Conservation (phyloP, 345 rosid genomes). For the Salix purpurea region DNA sequence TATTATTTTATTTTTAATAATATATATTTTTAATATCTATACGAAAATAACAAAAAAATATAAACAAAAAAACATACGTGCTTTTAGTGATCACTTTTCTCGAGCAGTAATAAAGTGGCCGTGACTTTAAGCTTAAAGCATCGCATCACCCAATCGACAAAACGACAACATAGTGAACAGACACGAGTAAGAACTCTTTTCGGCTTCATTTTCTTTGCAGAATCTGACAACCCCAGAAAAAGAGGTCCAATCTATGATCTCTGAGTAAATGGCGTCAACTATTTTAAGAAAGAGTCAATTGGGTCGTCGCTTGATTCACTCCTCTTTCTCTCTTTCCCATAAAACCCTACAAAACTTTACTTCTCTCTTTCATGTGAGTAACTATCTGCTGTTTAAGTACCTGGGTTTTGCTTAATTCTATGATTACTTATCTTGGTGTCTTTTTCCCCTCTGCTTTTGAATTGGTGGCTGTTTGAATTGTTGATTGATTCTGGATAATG, state of each 20-base stretch:
- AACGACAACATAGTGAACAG: no score
- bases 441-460: not conserved
- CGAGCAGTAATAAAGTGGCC: no score
- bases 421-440: slow-evolving; percentile 7
- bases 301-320: slow-evolving; percentile 43
- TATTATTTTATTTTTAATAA: no score
- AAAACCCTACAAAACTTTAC: slow-evolving; percentile 25
- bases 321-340: slow-evolving; percentile 27
- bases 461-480: slow-evolving; percentile 6
- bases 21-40: no score
- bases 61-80: no score
- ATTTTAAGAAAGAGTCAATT: slow-evolving; percentile 39
- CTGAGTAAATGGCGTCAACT: slow-evolving; percentile 50
- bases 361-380: slow-evolving; percentile 47
- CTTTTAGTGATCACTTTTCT: no score
- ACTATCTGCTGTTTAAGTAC: not conserved
- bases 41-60: no score
- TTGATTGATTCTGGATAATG: not conserved
- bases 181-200: no score
- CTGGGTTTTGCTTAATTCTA: slow-evolving; percentile 7
- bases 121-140: no score
- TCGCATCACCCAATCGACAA: no score
- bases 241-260: slow-evolving; percentile 12
- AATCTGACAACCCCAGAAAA: not conserved
- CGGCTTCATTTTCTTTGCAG: no score